phyloP scores from a whole-genome alignment of 139 green algal species.

The Coelastrella sp. region DNA sequence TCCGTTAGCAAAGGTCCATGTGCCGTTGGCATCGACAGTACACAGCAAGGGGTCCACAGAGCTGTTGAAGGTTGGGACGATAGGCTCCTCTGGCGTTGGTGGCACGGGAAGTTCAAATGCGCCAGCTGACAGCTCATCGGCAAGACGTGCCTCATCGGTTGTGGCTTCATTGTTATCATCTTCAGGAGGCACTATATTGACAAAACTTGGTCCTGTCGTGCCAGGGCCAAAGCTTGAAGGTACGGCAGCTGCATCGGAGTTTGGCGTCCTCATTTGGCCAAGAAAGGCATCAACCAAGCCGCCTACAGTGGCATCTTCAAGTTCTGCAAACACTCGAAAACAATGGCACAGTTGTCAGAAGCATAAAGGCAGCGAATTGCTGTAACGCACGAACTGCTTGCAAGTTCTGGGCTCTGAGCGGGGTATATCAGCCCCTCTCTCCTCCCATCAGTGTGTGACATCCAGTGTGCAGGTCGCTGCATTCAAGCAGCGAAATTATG shows the following conservation, averaged over 20 bases:
- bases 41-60: not conserved
- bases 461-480: no score
- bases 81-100: not conserved
- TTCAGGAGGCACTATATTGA: not conserved
- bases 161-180: not conserved
- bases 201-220: not conserved
- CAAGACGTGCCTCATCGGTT: not conserved
- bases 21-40: not conserved
- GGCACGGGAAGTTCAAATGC: not conserved
- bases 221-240: not conserved
- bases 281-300: not conserved
- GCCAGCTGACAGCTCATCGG: not conserved
- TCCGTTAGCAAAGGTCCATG: not conserved
- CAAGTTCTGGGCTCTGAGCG: no score
- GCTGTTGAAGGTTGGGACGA: not conserved
- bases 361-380: no score
- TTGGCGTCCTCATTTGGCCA: not conserved
- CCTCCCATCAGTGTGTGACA: no score
- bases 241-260: not conserved
- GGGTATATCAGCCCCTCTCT: no score
- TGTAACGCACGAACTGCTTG: no score
- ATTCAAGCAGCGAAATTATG: no score
- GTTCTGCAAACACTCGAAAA: not conserved
- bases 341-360: not conserved
- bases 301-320: not conserved